Evolutionary conservation across 2,329 filamentous ascomycete species (phyloP).

Genomic region (Colletotrichum spaethianum): DNA sequence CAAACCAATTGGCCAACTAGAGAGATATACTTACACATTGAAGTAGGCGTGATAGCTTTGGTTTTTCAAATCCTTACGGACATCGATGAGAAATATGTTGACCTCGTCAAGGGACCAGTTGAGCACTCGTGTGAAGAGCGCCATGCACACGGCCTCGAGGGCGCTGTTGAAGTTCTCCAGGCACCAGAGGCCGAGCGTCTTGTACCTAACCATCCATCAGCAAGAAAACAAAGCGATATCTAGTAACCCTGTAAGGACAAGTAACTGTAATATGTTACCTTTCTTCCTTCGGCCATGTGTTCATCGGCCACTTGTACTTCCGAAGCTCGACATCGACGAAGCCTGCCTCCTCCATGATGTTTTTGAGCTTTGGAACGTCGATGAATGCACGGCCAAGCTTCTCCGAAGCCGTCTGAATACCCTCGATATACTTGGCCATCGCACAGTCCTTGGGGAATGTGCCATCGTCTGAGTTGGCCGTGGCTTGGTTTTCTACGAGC

Average conservation of each 20-base stretch:
- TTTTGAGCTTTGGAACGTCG: slow-evolving; percentile 43
- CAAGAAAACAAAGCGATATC: too few relatives aligned
- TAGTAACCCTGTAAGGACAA: too few relatives aligned
- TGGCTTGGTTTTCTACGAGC: slow-evolving; percentile 48
- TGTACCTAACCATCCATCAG: too few relatives aligned
- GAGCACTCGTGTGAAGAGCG: slow-evolving; percentile 51
- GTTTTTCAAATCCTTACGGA: slow-evolving; percentile 52
- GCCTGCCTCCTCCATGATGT: slow-evolving; percentile 47
- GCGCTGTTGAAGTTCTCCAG: slow-evolving; percentile 51
- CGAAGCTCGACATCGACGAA: slow-evolving; percentile 43
- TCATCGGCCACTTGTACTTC: slow-evolving; percentile 40
- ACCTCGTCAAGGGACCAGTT: slow-evolving; percentile 52
- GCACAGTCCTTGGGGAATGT: slow-evolving; percentile 22
- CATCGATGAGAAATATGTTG: slow-evolving; percentile 51
- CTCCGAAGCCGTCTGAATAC: neutral
- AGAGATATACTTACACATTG: slow-evolving; percentile 50
- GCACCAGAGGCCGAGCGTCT: slow-evolving; percentile 42
- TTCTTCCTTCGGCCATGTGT: slow-evolving; percentile 36
- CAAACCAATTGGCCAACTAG: too few relatives aligned
- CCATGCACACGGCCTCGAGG: slow-evolving; percentile 52
- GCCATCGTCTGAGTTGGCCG: slow-evolving; percentile 47
- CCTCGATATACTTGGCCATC: neutral
- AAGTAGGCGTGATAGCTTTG: slow-evolving; percentile 53
- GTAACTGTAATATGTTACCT: neutral
- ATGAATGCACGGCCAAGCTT: slow-evolving; percentile 47